These are phyloP conservation scores for Novymonas esmeraldas DNA, from an alignment of 208 protist species.

Conservation along the genomic window DNA sequence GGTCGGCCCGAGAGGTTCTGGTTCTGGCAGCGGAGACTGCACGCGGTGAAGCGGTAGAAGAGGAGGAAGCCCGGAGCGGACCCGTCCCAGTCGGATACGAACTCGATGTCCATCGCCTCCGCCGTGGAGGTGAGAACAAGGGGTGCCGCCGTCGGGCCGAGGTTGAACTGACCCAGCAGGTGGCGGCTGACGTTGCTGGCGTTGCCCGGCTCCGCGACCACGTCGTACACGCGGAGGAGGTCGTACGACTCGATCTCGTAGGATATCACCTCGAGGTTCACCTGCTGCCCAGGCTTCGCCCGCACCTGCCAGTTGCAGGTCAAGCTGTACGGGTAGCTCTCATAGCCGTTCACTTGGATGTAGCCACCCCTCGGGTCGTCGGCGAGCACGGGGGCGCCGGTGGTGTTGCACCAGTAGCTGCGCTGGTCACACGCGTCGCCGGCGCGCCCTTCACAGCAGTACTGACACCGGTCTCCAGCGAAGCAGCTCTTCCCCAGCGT, in stretches of 20 bases:
- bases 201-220: not conserved
- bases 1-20: slow-evolving; percentile 20
- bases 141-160: not conserved
- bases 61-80: slow-evolving; percentile 51
- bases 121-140: slow-evolving; percentile 30
- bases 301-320: slow-evolving; percentile 63
- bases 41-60: slow-evolving; percentile 55
- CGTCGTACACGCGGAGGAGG: slow-evolving; percentile 54
- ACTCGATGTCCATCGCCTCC: slow-evolving; percentile 42
- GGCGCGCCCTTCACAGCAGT: slow-evolving; percentile 68
- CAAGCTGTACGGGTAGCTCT: slow-evolving; percentile 48
- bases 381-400: slow-evolving; percentile 38
- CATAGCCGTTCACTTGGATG: slow-evolving; percentile 74
- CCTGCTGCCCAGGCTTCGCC: slow-evolving; percentile 31
- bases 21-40: slow-evolving; percentile 8
- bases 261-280: slow-evolving; percentile 45
- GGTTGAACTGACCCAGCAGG: not conserved
- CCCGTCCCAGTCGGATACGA: slow-evolving; percentile 60
- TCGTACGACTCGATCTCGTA: slow-evolving; percentile 57
- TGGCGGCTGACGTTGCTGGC: not conserved
- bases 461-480: slow-evolving; percentile 61
- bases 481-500: slow-evolving; percentile 50
- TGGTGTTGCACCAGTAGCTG: slow-evolving; percentile 80
- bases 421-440: slow-evolving; percentile 59
- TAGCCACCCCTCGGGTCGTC: slow-evolving; percentile 42